Evolutionary conservation across 805 yeast genomes (phyloP).

Genomic region (Candida maris): DNA sequence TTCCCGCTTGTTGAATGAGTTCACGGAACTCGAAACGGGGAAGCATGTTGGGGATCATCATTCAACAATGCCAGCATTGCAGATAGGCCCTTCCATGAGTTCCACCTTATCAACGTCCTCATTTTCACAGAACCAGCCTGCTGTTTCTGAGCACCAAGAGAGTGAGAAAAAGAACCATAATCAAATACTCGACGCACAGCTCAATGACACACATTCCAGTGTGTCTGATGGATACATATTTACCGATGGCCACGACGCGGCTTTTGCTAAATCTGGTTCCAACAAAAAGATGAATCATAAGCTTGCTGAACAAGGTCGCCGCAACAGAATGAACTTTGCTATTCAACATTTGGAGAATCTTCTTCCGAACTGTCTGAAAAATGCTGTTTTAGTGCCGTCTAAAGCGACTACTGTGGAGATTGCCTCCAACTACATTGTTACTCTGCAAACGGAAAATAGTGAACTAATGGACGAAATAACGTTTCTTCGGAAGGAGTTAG

Average conservation of each 20-base stretch:
- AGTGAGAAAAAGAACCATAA: not conserved
- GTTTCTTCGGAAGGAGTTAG: slow-evolving; percentile 26
- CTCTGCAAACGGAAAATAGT: slow-evolving; percentile 38
- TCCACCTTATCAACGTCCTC: slow-evolving; percentile 12
- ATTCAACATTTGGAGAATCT: slow-evolving; percentile 67
- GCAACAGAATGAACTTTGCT: slow-evolving; percentile 89
- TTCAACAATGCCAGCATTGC: slow-evolving; percentile 7
- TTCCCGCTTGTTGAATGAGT: slow-evolving; percentile 5
- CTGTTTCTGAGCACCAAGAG: slow-evolving; percentile 5
- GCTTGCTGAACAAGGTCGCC: slow-evolving; percentile 92
- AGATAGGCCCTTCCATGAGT: slow-evolving; percentile 5
- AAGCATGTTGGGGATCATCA: slow-evolving; percentile 2
- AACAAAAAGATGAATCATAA: slow-evolving; percentile 75
- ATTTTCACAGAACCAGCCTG: slow-evolving; percentile 17
- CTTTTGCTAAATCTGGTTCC: slow-evolving; percentile 7
- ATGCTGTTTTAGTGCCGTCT: slow-evolving; percentile 67
- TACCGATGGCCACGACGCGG: slow-evolving; percentile 6
- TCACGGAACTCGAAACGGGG: slow-evolving; percentile 11
- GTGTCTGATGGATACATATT: too few relatives aligned
- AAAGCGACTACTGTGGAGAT: slow-evolving; percentile 95
- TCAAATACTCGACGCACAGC: too few relatives aligned
- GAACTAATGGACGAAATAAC: slow-evolving; percentile 36
- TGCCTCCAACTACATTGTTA: slow-evolving; percentile 67
- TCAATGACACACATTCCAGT: not conserved
- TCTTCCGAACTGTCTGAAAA: slow-evolving; percentile 57